Conservation (phyloP, 371 early-diverging fungal genomes). For the Zancudomyces culisetae region DNA sequence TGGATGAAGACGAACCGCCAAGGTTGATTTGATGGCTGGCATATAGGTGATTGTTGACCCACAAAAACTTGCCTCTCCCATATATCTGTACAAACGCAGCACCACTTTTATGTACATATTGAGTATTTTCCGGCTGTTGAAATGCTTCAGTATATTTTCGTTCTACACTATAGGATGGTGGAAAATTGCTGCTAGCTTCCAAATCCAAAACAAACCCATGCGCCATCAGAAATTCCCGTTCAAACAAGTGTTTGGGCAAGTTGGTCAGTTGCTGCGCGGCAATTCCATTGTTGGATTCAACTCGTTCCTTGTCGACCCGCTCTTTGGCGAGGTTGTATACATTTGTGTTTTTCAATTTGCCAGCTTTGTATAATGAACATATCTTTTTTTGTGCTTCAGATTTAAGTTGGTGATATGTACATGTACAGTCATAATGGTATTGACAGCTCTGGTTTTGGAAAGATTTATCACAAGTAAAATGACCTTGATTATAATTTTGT, state of each 20-base stretch:
- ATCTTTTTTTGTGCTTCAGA: not conserved
- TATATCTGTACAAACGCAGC: conserved; percentile 80
- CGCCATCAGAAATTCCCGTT: conserved; percentile 55
- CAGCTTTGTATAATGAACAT: not conserved
- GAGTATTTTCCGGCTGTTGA: conserved; percentile 51
- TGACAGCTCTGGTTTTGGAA: not conserved
- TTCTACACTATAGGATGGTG: conserved; percentile 28
- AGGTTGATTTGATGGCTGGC: conserved; percentile 44
- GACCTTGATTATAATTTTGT: not conserved
- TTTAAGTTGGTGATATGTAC: not conserved
- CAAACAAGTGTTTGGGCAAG: conserved; percentile 55
- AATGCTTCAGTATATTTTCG: conserved; percentile 46
- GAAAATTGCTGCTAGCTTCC: conserved; percentile 58
- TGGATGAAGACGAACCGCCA: no score
- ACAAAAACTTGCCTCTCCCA: conserved; percentile 52
- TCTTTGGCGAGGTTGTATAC: not conserved
- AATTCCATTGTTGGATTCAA: not conserved
- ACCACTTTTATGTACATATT: conserved; percentile 80
- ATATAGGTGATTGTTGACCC: conserved; percentile 72
- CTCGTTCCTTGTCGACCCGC: not conserved
- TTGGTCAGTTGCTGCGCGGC: conserved; percentile 18
- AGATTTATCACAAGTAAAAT: not conserved
- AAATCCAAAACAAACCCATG: conserved; percentile 82
- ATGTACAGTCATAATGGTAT: not conserved
- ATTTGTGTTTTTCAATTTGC: not conserved